phyloP scores from a whole-genome alignment of 1,284 basidiomycete genomes.

The Rhodotorula sp. region DNA sequence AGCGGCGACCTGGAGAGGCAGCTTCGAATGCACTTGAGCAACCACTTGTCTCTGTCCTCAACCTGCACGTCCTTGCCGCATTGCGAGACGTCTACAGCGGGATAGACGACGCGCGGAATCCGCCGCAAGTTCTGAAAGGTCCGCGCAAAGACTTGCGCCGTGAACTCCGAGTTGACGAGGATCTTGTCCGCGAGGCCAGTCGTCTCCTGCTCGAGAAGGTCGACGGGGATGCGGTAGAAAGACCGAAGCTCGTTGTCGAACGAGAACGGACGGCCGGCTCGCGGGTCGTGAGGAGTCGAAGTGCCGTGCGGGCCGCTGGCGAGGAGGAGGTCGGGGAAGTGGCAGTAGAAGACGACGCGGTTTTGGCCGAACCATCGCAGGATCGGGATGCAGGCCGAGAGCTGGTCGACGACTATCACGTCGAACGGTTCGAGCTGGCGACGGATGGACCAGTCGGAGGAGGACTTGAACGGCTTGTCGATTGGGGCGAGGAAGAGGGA shows the following conservation, averaged over 20 bases:
- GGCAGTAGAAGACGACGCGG: conserved; percentile 92
- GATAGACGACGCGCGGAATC: conserved; percentile 77
- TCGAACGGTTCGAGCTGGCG: conserved; percentile 54
- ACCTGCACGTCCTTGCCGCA: conserved; percentile 14
- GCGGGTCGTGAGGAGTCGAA: conserved; percentile 9
- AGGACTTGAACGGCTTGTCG: conserved; percentile 37
- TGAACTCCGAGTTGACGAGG: conserved; percentile 89
- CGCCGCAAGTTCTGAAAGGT: conserved; percentile 69
- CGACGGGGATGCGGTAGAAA: conserved; percentile 82
- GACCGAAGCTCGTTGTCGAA: conserved; percentile 59
- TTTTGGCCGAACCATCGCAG: conserved; percentile 66
- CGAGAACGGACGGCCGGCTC: conserved; percentile 14
- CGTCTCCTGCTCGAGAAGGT: conserved; percentile 83
- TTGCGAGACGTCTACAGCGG: conserved; percentile 48
- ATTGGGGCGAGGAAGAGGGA: conserved; percentile 34
- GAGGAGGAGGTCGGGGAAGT: conserved; percentile 94
- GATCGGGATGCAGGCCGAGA: conserved; percentile 84
- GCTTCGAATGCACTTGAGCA: conserved; percentile 16
- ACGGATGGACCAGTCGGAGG: conserved; percentile 35
- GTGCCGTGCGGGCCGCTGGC: conserved; percentile 12
- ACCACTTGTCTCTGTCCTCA: conserved; percentile 24
- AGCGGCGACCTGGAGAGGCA: neutral
- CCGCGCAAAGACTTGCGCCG: conserved; percentile 69
- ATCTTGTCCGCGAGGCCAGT: conserved; percentile 91
- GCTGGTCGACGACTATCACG: conserved; percentile 91